Evolutionary conservation across 2,329 filamentous ascomycete species (phyloP).

Genomic region (Rhynchosporium agropyri): DNA sequence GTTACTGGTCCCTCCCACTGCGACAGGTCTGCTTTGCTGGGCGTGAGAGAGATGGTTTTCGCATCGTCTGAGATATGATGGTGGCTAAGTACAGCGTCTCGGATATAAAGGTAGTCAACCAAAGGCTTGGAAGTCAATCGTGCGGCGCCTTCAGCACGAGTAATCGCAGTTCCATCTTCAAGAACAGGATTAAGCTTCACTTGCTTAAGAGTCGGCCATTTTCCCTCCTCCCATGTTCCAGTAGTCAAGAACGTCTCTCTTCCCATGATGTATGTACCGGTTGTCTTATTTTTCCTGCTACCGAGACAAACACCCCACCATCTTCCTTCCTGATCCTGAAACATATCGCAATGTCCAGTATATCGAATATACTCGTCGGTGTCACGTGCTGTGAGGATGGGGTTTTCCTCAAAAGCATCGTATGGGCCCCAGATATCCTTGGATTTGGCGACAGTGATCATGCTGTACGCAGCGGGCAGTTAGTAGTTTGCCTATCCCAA

Average conservation of each 20-base stretch:
- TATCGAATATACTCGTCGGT: conserved; percentile 48
- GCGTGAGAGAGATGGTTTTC: conserved; percentile 27
- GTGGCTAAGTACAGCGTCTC: conserved; percentile 34
- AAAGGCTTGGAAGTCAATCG: conserved; percentile 9
- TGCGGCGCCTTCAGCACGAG: conserved; percentile 1
- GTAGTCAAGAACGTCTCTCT: conserved; percentile 43
- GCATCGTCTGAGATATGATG: conserved; percentile 29
- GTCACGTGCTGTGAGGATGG: conserved; percentile 48
- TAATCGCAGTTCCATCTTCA: conserved; percentile 2
- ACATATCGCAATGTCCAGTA: conserved; percentile 50
- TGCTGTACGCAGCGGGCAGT: conserved; percentile 15
- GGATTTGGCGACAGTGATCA: conserved; percentile 49
- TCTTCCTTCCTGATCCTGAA: conserved; percentile 45
- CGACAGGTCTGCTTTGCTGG: conserved; percentile 28
- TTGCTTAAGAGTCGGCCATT: conserved; percentile 28
- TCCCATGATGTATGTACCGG: conserved; percentile 39
- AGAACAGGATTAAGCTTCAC: conserved; percentile 13
- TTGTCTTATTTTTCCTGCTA: conserved; percentile 25
- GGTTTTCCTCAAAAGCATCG: conserved; percentile 45
- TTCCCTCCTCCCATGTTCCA: conserved; percentile 39
- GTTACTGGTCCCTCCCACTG: conserved; percentile 31
- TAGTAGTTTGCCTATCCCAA: too few species aligned
- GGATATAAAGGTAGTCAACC: conserved; percentile 37
- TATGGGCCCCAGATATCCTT: conserved; percentile 48
- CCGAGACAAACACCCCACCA: conserved; percentile 30